Evolutionary conservation across 2,329 filamentous ascomycete genomes (phyloP), one percentile per base, ranked within the genome.

Genomic region (Colletotrichum sp.): DNA sequence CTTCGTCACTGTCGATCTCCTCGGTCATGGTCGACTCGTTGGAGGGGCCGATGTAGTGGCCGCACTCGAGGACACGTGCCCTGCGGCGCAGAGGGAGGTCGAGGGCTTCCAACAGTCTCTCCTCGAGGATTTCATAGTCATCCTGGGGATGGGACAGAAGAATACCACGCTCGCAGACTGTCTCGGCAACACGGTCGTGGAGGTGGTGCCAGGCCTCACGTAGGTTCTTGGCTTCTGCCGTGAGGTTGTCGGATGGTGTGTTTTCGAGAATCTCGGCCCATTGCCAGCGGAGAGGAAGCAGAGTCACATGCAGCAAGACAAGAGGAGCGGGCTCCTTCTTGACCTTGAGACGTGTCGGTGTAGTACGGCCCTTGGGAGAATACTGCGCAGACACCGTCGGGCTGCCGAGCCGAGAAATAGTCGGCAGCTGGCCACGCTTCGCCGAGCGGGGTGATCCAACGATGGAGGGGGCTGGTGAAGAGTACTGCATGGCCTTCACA

Each of bases 101-200:
- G 87, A 85, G 1, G 94, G 94, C 81, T 95, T 88, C 62, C 95
- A 91, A 13, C 89, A 88, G 69, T 87, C 82, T 29, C 82, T 74
- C 22, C 71, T 82, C 78, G 65, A 78, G 77, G 71, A 96, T 87
- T 82, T 95, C 94, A 80, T 95, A 96, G 82, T 96, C 95, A 72
- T 93, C 93, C 79, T 95, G 91, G 2, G 95, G 95, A 81, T 97
- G 95, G 3, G 94, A 92, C 9, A 97, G 89, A 59, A 97, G 86
- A 39, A 97, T 89, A 4, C 94, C 95, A 27, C 95, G 90, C 81
- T 94, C 90, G 78, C 94, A 89, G 13, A 96, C 92, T 0, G 94
- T 95, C 67, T 95, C 94, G 2, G 92, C 92, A 6, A 95, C 88
- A 75, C 94, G 93, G 69, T 94, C 92, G 78, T 93, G 92, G 4